Percentiles rank a stretch among this genome's conserved stretches.
Evolutionary conservation across 257 asterid species (phyloP).

Genomic region (Forsythia suspensa): DNA sequence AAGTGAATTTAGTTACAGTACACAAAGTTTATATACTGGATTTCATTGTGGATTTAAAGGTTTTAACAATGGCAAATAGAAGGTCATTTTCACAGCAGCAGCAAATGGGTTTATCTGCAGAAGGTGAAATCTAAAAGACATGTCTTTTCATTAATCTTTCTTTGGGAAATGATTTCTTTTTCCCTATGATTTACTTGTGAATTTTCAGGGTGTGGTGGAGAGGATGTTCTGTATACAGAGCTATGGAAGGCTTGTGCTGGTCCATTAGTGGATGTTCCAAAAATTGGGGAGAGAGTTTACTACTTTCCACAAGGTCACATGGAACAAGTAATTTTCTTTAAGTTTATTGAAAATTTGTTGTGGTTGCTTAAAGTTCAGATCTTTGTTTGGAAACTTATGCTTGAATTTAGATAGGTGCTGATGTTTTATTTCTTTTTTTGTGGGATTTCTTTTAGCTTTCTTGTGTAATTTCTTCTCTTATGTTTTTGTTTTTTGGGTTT

Average conservation of each 20-base stretch:
- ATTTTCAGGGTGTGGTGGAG: constrained; percentile 41
- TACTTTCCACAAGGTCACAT: constrained; percentile 99
- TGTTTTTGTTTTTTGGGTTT: constrained; percentile 23
- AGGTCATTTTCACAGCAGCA: constrained; percentile 42
- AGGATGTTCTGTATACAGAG: constrained; percentile 62
- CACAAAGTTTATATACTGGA: not conserved
- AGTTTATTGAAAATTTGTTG: not conserved
- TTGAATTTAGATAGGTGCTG: not conserved
- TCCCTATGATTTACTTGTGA: constrained; percentile 3
- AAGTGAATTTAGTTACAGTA: not conserved
- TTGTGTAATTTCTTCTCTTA: constrained; percentile 18
- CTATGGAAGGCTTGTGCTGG: constrained; percentile 98
- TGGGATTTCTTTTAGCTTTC: constrained; percentile 13
- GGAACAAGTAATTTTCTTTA: constrained; percentile 65
- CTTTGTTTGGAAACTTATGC: constrained; percentile 22
- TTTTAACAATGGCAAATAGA: constrained; percentile 41
- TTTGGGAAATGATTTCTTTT: not conserved
- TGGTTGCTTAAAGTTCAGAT: constrained; percentile 25
- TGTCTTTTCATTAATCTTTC: not conserved
- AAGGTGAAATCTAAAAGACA: constrained; percentile 26
- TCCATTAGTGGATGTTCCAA: constrained; percentile 90
- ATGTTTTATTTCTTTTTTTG: not conserved
- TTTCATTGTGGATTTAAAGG: not conserved
- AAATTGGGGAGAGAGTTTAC: constrained; percentile 64
- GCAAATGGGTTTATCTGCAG: constrained; percentile 30